A percentile compares a stretch with the other conserved stretches of the same genome.
Evolutionary conservation across 2,329 filamentous ascomycete species (phyloP).

Genomic region (Fusarium sambucinum): DNA sequence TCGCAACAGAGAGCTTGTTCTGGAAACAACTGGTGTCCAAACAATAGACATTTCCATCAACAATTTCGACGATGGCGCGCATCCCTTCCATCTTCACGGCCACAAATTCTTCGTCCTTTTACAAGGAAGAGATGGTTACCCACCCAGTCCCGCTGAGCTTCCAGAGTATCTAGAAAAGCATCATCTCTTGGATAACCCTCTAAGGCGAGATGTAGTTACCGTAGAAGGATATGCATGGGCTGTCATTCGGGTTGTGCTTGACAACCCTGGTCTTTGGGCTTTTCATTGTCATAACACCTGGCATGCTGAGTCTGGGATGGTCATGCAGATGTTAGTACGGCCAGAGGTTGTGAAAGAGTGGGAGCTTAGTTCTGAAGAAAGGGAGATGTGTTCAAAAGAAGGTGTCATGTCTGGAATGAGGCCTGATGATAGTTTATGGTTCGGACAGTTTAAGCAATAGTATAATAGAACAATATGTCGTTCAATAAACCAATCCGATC

Average conservation of each 20-base stretch:
- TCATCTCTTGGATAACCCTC: constrained; percentile 48
- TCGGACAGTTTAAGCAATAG: constrained; percentile 47
- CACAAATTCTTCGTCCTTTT: constrained; percentile 65
- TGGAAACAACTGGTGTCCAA: constrained; percentile 64
- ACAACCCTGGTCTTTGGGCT: constrained; percentile 70
- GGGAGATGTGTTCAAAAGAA: constrained; percentile 47
- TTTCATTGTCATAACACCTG: constrained; percentile 71
- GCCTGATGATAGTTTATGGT: constrained; percentile 54
- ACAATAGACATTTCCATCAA: constrained; percentile 70
- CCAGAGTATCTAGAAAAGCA: constrained; percentile 44
- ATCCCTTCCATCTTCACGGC: constrained; percentile 68
- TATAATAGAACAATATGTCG: no score
- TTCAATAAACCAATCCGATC: not conserved
- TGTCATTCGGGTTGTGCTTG: constrained; percentile 65
- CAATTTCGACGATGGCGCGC: constrained; percentile 64
- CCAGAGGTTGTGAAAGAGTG: constrained; percentile 48
- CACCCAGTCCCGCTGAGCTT: constrained; percentile 47
- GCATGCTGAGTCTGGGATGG: constrained; percentile 69
- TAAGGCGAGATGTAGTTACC: constrained; percentile 60
- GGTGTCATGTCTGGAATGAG: constrained; percentile 51
- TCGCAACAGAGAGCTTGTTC: constrained; percentile 55
- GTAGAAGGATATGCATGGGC: constrained; percentile 67
- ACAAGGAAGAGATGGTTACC: constrained; percentile 53
- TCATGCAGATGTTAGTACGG: constrained; percentile 67
- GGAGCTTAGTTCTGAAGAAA: constrained; percentile 42